Percentiles rank a stretch among this genome's conserved stretches.
These are phyloP conservation scores for Lentinula raphanica DNA, from an alignment of 768 basidiomycete species.

Conservation along the genomic window DNA sequence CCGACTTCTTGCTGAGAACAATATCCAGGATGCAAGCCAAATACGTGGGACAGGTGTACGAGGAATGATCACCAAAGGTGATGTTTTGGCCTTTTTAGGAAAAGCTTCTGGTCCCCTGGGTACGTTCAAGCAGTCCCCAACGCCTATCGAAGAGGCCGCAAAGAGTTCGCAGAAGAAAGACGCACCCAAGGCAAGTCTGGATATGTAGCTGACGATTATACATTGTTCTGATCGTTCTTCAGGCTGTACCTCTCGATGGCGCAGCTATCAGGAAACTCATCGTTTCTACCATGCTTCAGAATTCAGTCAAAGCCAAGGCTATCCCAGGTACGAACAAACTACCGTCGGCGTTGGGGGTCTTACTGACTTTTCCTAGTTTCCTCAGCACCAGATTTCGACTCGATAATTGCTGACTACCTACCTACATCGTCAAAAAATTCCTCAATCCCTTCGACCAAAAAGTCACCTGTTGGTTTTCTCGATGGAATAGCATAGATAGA, in stretches of 20 bases:
- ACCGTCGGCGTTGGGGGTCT: background rate
- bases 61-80: slow-evolving; percentile 96
- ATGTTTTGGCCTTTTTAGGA: slow-evolving; percentile 83
- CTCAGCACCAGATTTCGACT: slow-evolving; percentile 57
- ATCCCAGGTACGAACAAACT: slow-evolving; percentile 31
- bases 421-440: slow-evolving; percentile 28
- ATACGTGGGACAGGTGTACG: slow-evolving; percentile 87
- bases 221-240: background rate
- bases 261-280: slow-evolving; percentile 61
- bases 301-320: slow-evolving; percentile 45
- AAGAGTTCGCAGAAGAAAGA: slow-evolving; percentile 29
- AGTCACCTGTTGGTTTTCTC: slow-evolving; percentile 29
- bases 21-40: slow-evolving; percentile 49
- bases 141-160: slow-evolving; percentile 18
- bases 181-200: slow-evolving; percentile 30
- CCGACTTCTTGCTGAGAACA: slow-evolving; percentile 68
- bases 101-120: slow-evolving; percentile 75
- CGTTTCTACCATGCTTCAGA: slow-evolving; percentile 52
- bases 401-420: slow-evolving; percentile 70
- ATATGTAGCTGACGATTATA: background rate
- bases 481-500: slow-evolving; percentile 32
- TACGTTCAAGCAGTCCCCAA: slow-evolving; percentile 52
- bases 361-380: slow-evolving; percentile 24
- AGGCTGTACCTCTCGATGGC: slow-evolving; percentile 52
- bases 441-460: slow-evolving; percentile 13